Conservation (phyloP, 345 rosid species). For the Excoecaria cochinchinensis region DNA sequence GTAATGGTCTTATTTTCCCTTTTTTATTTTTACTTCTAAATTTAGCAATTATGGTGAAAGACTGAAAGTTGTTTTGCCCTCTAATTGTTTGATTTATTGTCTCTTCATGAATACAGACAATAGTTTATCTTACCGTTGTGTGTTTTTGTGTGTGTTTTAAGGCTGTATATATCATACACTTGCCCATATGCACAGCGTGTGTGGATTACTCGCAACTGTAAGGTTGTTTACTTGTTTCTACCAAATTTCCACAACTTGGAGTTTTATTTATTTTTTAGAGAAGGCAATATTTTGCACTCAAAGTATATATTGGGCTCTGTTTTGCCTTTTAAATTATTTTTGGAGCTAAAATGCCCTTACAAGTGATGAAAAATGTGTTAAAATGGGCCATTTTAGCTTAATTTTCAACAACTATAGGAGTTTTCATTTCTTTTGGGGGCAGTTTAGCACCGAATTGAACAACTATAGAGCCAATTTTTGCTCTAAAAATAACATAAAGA, state of each 20-base stretch:
- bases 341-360: no score
- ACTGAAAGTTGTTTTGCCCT: not conserved
- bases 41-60: not conserved
- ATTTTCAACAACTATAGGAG: no score
- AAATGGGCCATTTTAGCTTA: no score
- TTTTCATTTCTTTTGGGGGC: no score
- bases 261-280: not conserved
- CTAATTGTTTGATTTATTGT: not conserved
- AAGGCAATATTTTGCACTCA: no score
- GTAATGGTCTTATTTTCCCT: not conserved
- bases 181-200: slow-evolving; percentile 85
- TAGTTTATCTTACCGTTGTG: not conserved
- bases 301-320: no score
- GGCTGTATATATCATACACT: slow-evolving; percentile 67
- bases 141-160: slow-evolving; percentile 20
- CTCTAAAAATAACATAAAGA: no score
- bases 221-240: slow-evolving; percentile 41
- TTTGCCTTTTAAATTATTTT: no score
- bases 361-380: no score
- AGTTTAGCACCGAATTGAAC: no score
- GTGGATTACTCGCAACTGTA: slow-evolving; percentile 75
- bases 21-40: slow-evolving; percentile 1
- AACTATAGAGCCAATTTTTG: no score
- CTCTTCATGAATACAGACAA: not conserved
- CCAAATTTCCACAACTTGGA: not conserved